A percentile compares a stretch with the other conserved stretches of the same genome.
Evolutionary conservation across 768 basidiomycete genomes (phyloP).

Genomic region (Hemileccinum rubropunctum): DNA sequence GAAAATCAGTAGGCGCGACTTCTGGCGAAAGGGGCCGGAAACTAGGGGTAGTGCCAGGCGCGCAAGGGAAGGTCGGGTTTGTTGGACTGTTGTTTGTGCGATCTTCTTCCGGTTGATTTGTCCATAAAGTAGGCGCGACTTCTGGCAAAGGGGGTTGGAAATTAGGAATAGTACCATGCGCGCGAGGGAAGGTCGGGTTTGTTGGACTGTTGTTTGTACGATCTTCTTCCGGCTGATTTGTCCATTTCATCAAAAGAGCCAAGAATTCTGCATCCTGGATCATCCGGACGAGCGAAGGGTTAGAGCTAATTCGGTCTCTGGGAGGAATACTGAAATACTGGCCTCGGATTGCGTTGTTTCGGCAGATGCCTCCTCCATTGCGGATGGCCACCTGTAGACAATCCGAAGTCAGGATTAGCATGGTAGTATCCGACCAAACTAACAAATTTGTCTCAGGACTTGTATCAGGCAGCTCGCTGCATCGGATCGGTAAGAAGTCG

Average conservation of each 20-base stretch:
- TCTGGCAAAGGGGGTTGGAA: not conserved
- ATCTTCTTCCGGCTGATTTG: not conserved
- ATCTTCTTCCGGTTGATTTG: too few relatives aligned
- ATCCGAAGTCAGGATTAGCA: not conserved
- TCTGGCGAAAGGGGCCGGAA: not conserved
- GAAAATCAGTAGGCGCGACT: not conserved
- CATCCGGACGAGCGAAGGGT: not conserved
- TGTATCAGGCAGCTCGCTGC: not conserved
- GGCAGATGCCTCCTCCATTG: not conserved
- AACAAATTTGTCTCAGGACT: slow-evolving; percentile 2
- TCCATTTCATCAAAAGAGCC: not conserved
- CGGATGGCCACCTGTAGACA: slow-evolving; percentile 1
- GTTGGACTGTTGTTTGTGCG: not conserved
- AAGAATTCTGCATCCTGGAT: not conserved
- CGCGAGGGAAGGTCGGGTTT: not conserved
- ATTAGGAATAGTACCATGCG: not conserved
- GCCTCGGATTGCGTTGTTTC: not conserved
- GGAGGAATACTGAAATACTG: not conserved
- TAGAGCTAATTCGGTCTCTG: not conserved
- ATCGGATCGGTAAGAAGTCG: not conserved
- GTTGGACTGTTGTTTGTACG: not conserved
- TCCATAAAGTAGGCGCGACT: not conserved
- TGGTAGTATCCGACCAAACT: not conserved
- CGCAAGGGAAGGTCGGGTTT: not conserved
- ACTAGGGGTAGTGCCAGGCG: not conserved